Percentiles rank a stretch among this genome's conserved stretches.
phyloP scores from a whole-genome alignment of 2,329 filamentous ascomycete species.

The Penicillium capsulatum region DNA sequence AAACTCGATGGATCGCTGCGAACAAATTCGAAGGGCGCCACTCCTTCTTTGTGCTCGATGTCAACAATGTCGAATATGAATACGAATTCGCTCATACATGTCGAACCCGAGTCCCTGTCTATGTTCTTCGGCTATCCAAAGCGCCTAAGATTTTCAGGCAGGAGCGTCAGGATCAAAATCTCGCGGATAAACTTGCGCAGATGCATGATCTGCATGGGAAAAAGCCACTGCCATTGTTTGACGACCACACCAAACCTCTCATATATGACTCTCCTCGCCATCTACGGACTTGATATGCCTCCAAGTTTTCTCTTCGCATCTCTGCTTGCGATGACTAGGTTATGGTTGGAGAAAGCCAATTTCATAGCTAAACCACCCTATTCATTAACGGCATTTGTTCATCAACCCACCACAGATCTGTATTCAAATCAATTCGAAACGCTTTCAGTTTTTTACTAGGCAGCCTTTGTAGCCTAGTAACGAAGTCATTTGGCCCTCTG shows the following conservation, averaged over 20 bases:
- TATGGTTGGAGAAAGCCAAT: not conserved
- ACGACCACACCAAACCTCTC: slow-evolving; percentile 3
- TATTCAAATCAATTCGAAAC: not conserved
- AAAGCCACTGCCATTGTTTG: slow-evolving; percentile 11
- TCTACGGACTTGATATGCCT: slow-evolving; percentile 2
- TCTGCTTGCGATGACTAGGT: not conserved
- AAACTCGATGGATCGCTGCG: slow-evolving; percentile 6
- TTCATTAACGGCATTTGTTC: not conserved
- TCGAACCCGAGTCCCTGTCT: slow-evolving; percentile 1
- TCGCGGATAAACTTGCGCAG: slow-evolving; percentile 6
- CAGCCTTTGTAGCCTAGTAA: not conserved
- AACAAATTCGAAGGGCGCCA: slow-evolving; percentile 7
- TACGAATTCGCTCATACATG: slow-evolving; percentile 8
- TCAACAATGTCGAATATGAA: slow-evolving; percentile 11
- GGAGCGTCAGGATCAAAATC: slow-evolving; percentile 4
- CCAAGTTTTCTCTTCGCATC: not conserved
- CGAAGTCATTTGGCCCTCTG: not conserved
- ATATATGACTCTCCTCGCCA: slow-evolving; percentile 2
- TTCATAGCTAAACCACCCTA: not conserved
- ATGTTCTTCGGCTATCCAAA: slow-evolving; percentile 5
- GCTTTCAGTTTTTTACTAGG: not conserved
- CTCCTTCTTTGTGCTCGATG: slow-evolving; percentile 14
- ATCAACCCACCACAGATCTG: not conserved
- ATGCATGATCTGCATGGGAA: slow-evolving; percentile 11
- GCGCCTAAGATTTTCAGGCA: slow-evolving; percentile 8